Evolutionary conservation across 2,329 filamentous ascomycete species (phyloP).

Genomic region (Ceratocystis variospora): DNA sequence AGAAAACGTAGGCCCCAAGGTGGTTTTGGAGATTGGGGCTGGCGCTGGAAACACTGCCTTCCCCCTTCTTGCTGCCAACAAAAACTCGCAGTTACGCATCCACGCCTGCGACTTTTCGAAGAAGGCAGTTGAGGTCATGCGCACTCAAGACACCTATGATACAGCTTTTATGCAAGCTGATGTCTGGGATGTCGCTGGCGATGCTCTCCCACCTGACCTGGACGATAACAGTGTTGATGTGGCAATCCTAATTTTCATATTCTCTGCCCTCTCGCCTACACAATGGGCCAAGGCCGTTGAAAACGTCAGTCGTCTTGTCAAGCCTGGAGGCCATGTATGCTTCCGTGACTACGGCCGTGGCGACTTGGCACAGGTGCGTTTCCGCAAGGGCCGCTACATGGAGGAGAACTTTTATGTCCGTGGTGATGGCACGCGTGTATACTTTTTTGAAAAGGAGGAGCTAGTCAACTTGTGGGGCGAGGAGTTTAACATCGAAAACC

Average conservation of each 20-base stretch:
- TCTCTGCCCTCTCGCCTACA: constrained; percentile 71
- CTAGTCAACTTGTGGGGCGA: constrained; percentile 65
- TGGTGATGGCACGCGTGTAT: constrained; percentile 89
- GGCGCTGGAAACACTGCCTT: constrained; percentile 96
- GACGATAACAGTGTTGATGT: constrained; percentile 73
- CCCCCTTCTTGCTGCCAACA: constrained; percentile 70
- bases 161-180: constrained; percentile 63
- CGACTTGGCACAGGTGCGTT: constrained; percentile 88
- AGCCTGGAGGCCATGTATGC: constrained; percentile 82
- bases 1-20: constrained; percentile 52
- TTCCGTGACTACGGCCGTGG: constrained; percentile 96
- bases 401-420: constrained; percentile 96
- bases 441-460: constrained; percentile 88
- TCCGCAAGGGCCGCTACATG: constrained; percentile 88
- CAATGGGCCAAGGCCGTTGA: constrained; percentile 74
- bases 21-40: constrained; percentile 80
- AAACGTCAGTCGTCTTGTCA: constrained; percentile 72
- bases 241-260: constrained; percentile 92
- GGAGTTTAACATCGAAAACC: constrained; percentile 43
- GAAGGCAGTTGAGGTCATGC: constrained; percentile 87
- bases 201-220: constrained; percentile 62
- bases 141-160: constrained; percentile 58
- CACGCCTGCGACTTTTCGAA: constrained; percentile 96
- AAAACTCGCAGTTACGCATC: constrained; percentile 66
- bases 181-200: constrained; percentile 79